Evolutionary conservation across 805 yeast species (phyloP), one percentile per base, ranked within the genome.

Genomic region (Ogataea sp.): DNA sequence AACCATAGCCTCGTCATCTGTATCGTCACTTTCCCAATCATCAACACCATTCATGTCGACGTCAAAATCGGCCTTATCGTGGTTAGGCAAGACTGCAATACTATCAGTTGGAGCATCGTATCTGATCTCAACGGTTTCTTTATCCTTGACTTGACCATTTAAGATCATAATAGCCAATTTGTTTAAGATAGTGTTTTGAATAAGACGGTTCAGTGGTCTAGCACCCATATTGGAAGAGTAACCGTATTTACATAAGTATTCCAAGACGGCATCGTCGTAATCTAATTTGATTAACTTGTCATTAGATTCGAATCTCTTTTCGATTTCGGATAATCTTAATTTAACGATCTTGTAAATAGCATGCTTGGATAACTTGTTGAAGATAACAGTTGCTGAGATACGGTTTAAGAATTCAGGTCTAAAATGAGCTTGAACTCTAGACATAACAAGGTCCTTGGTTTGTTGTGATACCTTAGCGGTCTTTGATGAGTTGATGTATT

Each of bases 351-450:
- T 86, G 50, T 86, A 75, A 48, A 93, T 93, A 1, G 97, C 95
- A 61, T 83, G 82, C 70, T 80, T 83, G 15, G 96, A 85, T 48
- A 93, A 72, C 51, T 95, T 78, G 73, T 93, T 93, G 75, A 93
- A 93, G 18, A 93, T 83, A 24, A 90, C 87, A 50, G 86, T 89
- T 7, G 95, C 85, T 2, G 95, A 82, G 47, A 93, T 90, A 70
- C 98, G 84, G 73, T 93, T 93, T 53, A 93, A 71, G 68, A 93
- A 93, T 64, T 93, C 98, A 5, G 98, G 98, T 61, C 97, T 78
- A 78, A 93, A 93, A 61, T 93, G 97, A 6, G 72, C 72, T 50
- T 83, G 76, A 9, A 93, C 96, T 1, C 90, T 72, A 26, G 69
- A 72, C 93, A 90, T 80, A 10, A 93, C 97, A 46, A 72, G 67